Evolutionary conservation across 2,329 filamentous ascomycete species (phyloP).

Genomic region (Cladorrhinum sp.): DNA sequence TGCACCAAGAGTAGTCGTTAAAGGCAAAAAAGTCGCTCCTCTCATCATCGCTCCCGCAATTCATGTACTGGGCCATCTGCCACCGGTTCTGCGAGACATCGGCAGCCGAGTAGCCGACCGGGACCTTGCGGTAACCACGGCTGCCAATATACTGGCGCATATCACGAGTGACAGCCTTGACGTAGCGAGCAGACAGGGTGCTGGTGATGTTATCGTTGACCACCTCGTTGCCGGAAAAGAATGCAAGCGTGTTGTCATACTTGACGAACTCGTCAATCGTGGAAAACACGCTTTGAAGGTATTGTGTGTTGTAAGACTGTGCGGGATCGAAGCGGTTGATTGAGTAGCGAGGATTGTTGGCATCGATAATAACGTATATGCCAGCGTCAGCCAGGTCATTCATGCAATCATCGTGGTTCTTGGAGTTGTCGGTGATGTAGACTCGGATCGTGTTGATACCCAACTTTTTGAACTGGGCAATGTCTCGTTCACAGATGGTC

Average conservation of each 20-base stretch:
- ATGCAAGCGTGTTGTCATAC: constrained; percentile 83
- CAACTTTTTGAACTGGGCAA: constrained; percentile 76
- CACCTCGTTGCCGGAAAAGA: constrained; percentile 81
- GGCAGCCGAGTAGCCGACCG: constrained; percentile 74
- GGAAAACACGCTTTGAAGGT: constrained; percentile 81
- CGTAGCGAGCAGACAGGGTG: constrained; percentile 65
- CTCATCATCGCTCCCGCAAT: constrained; percentile 81
- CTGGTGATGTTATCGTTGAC: constrained; percentile 65
- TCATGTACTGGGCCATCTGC: constrained; percentile 88
- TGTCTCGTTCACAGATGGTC: constrained; percentile 71
- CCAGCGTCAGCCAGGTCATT: constrained; percentile 71
- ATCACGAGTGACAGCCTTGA: constrained; percentile 77
- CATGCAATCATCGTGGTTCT: constrained; percentile 84
- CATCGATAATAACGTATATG: constrained; percentile 89
- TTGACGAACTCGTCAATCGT: constrained; percentile 80
- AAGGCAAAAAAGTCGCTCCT: constrained; percentile 87
- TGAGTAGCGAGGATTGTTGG: constrained; percentile 87
- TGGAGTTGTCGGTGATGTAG: constrained; percentile 86
- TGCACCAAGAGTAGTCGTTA: constrained; percentile 89
- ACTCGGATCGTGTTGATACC: constrained; percentile 90
- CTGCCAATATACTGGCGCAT: constrained; percentile 67
- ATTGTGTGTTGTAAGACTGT: constrained; percentile 79
- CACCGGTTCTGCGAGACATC: constrained; percentile 83
- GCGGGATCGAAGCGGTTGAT: constrained; percentile 74
- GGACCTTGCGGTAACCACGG: constrained; percentile 61